Percentiles rank a stretch among this genome's conserved stretches.
phyloP scores from a whole-genome alignment of 345 rosid genomes.

The Eucalyptus decipiens region DNA sequence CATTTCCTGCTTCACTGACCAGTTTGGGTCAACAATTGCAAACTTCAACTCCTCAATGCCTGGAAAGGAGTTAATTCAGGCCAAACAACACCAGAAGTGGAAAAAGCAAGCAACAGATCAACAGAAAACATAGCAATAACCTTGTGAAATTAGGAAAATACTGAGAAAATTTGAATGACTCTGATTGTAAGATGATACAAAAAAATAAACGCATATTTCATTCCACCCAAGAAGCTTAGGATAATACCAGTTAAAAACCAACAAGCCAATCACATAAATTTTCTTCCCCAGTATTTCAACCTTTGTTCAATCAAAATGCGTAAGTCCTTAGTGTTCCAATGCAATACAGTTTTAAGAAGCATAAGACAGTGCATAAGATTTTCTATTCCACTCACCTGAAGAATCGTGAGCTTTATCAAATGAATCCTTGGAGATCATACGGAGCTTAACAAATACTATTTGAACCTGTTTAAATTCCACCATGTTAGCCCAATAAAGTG shows the following conservation, averaged over 20 bases:
- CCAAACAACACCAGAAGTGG: not conserved
- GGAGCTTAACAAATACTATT: constrained; percentile 39
- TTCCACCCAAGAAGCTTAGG: not conserved
- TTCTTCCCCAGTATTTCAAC: not conserved
- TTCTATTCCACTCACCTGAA: constrained; percentile 25
- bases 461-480: constrained; percentile 34
- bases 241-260: not conserved
- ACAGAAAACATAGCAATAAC: not conserved
- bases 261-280: not conserved
- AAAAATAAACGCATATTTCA: not conserved
- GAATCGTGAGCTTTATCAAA: constrained; percentile 15
- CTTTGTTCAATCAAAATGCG: not conserved
- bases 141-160: not conserved
- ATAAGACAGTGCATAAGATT: not conserved
- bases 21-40: constrained; percentile 43
- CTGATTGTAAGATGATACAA: not conserved
- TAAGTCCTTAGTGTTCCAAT: not conserved
- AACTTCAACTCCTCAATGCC: constrained; percentile 79
- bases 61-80: constrained; percentile 8
- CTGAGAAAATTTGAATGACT: not conserved
- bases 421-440: constrained; percentile 25
- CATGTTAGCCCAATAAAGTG: not conserved
- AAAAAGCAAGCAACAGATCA: not conserved
- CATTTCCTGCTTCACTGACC: constrained; percentile 58
- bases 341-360: not conserved